Base-by-base conservation (phyloP, 495 filamentous ascomycete species). In the Penicillium canariense region DNA sequence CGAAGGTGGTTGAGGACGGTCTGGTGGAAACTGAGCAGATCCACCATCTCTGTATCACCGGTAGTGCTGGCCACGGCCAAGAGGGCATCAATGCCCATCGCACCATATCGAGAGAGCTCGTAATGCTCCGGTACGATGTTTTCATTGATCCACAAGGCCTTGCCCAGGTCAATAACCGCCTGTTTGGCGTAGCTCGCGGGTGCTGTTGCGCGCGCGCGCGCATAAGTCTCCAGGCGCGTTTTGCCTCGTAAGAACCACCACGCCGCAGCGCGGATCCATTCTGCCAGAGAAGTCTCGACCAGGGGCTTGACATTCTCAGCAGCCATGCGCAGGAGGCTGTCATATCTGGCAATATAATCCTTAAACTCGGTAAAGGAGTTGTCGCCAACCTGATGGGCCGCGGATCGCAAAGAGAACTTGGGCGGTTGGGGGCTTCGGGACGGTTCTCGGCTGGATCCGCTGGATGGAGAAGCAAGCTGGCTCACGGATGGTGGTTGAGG, bases 241-340 rank as follows among this genome's bases (percentile, higher is more conserved):
- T 90, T 83, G 48, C 89, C 91, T 31, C 79, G 84, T 53, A 95
- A 62, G 61, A 96, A 96, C 91, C 91, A 96, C 91, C 91, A 96
- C 2, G 87, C 67, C 15, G 83, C 84, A 39, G 83, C 86, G 54
- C 86, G 75, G 11, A 88, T 75, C 76, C 91, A 84, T 61, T 90
- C 82, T 17, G 81, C 70, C 2, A 81, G 75, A 7, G 77, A 77
- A 10, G 79, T 83, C 48, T 77, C 78, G 49, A 76, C 68, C n/a
- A 87, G 43, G 0, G 87, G 83, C 50, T 80, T 82, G n/a, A 81
- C 78, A 36, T 81, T 77, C 61, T 93, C 87, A 3, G 89, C 85
- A 42, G 90, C 85, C 11, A 87, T 68, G 25, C 78, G 73, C 62
- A 95, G 89, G 5, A 90, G 73, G 54, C 81, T 80, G 50, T 81